phyloP scores from a whole-genome alignment of 352 stramenopile genomes.

The Phytopythium sindhum region DNA sequence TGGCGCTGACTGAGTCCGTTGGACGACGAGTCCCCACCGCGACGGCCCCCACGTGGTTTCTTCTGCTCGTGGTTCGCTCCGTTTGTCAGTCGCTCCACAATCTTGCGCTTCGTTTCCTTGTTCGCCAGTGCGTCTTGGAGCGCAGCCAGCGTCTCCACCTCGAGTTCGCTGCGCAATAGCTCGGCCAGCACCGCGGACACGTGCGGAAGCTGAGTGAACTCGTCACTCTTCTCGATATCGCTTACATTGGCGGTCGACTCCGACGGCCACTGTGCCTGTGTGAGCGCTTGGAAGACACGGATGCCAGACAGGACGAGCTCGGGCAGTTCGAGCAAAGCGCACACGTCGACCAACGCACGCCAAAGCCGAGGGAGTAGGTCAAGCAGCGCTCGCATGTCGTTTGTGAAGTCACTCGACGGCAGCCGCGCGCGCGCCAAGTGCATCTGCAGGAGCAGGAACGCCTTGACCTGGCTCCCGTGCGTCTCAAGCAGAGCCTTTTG shows the following conservation, averaged over 20 bases:
- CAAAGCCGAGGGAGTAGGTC: slow-evolving; percentile 95
- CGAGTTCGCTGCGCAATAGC: slow-evolving; percentile 22
- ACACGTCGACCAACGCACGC: slow-evolving; percentile 91
- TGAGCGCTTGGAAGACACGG: slow-evolving; percentile 49
- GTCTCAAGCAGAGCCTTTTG: slow-evolving; percentile 60
- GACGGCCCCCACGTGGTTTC: slow-evolving; percentile 1
- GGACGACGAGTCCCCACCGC: neutral
- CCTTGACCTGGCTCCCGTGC: slow-evolving; percentile 82
- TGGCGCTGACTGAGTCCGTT: slow-evolving; percentile 24
- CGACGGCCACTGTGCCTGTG: slow-evolving; percentile 47
- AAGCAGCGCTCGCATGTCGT: slow-evolving; percentile 95
- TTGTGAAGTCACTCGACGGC: slow-evolving; percentile 98
- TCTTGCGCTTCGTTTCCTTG: slow-evolving; percentile 27
- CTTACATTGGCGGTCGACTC: slow-evolving; percentile 5
- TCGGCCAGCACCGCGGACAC: slow-evolving; percentile 26
- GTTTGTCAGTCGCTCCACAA: slow-evolving; percentile 30
- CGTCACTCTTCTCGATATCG: slow-evolving; percentile 5
- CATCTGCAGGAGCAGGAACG: slow-evolving; percentile 92
- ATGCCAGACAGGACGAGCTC: slow-evolving; percentile 52
- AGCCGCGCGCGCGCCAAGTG: slow-evolving; percentile 90
- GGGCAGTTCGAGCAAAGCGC: slow-evolving; percentile 49
- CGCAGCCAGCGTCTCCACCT: slow-evolving; percentile 25
- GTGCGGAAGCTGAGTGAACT: slow-evolving; percentile 49
- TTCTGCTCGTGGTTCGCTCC: slow-evolving; percentile 8
- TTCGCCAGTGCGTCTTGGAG: slow-evolving; percentile 29